Base-by-base conservation (phyloP, 768 basidiomycete species). In the Scleroderma citrinum region DNA sequence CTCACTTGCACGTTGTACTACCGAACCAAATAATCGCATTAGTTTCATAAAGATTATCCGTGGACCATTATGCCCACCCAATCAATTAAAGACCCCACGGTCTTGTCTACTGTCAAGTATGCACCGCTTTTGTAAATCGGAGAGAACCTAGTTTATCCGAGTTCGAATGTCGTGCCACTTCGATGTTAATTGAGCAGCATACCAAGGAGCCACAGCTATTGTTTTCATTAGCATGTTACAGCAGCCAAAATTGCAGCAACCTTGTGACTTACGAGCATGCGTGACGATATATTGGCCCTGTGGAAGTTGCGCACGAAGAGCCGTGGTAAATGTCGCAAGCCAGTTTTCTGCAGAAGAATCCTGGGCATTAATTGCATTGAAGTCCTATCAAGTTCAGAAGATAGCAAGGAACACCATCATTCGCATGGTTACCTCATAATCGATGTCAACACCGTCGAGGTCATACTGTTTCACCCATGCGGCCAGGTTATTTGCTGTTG, bases 361-460 rank as follows among this genome's bases (percentile, higher is more conserved):
- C 11, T 76, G 73, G 17, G 68, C 69, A 48, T 81, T 68, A 50
- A 84, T 74, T 0, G 83, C 83, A 54, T 69, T 65, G 56, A 85
- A 83, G 56, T 85, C 84, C 79, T 83, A 48, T 19, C 19, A 38
- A 41, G 30, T 44, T 46, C 7, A 38, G n/a, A 21, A 19, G 17
- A 44, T 24, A 49, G 36, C n/a, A 43, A 26, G 42, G n/a, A 26
- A 16, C 19, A 24, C 7, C 14, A 37, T 7, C 31, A 32, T 7
- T 32, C 31, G 7, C 7, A 32, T 7, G 36, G 35, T 16, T 31
- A 73, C 74, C 69, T 82, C 85, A 57, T 86, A 87, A 62, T 87
- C 85, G 31, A 89, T 80, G 59, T 87, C 85, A 21, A 85, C 77
- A 42, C 85, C 85, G 56, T 87, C 85, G 16, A 87, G 66, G 42